Base-by-base conservation (phyloP, 2,329 filamentous ascomycete species). In the Plenodomus biglobosus region DNA sequence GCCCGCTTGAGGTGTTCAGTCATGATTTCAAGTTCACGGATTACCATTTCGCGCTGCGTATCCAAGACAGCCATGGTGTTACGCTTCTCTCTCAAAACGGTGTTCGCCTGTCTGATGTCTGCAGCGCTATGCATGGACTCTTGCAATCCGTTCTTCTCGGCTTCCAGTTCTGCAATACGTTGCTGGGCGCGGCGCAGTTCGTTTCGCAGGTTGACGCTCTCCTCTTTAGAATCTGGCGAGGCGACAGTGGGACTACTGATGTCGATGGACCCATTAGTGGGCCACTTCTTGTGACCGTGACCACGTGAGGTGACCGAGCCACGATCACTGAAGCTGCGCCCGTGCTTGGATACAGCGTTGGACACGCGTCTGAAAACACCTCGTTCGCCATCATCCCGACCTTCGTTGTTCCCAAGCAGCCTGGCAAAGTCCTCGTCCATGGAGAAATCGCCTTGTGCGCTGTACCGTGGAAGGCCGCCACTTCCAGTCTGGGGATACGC, bases 391-490 rank as follows among this genome's bases (percentile, higher is more conserved):
- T 73, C 69, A 3, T 65, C 55, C 58, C 81, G 66, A 79, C 61
- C 72, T 56, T 91, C 88, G 19, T 85, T 85, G 17, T 84, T 85
- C 35, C 85, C 87, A 50, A 96, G 78, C 48, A 96, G 92, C 48
- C 92, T 86, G 44, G 89, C 88, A 84, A 96, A 90, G 67, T 97
- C 94, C 71, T 96, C 92, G 57, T 97, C 92, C 86, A 96, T 85
- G 50, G 88, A 94, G 65, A 96, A 94, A 57, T 95, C 91, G 45
- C 86, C 90, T 43, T 89, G 90, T 37, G 83, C 81, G 71, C 87
- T 95, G 52, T 83, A 75, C 32, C 76, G 75, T 11, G 76, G 77
- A 40, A 74, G 51, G 21, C 58, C 56, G 15, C 50, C 51, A n/a
- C 63, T 50, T 3, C 60, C 58, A 11, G 27, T 32, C 11, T 32